phyloP scores from a whole-genome alignment of 1,139 yeast genomes.

The Suzukiozyma palmioleophila region DNA sequence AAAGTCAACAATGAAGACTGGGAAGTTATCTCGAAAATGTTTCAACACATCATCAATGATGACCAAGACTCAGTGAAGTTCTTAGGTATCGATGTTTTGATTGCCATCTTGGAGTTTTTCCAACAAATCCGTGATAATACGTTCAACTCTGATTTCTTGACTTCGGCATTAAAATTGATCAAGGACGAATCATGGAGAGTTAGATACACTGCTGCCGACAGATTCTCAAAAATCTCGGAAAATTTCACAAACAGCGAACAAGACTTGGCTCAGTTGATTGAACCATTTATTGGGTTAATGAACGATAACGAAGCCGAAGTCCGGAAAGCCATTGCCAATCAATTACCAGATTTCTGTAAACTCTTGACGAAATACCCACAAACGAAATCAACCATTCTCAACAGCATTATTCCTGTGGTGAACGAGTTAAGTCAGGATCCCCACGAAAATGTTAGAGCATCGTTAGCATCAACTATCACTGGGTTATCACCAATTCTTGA shows the following conservation, averaged over 20 bases:
- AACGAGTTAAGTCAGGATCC: constrained; percentile 84
- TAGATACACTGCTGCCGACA: constrained; percentile 94
- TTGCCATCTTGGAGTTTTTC: constrained; percentile 65
- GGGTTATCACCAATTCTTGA: constrained; percentile 84
- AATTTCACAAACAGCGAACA: constrained; percentile 55
- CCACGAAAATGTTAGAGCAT: constrained; percentile 88
- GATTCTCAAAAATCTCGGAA: constrained; percentile 69
- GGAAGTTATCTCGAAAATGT: constrained; percentile 78
- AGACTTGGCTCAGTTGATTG: constrained; percentile 54
- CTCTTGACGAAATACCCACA: constrained; percentile 41
- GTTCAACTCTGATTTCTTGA: constrained; percentile 58
- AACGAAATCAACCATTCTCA: constrained; percentile 53
- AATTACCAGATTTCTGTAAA: constrained; percentile 75
- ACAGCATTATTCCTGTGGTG: constrained; percentile 77
- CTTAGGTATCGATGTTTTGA: constrained; percentile 80
- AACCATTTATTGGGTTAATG: constrained; percentile 71
- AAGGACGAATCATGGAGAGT: constrained; percentile 97
- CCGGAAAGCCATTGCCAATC: constrained; percentile 89
- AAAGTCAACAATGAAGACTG: constrained; percentile 50
- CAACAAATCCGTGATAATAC: constrained; percentile 51
- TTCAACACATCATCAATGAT: constrained; percentile 73
- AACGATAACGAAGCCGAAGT: constrained; percentile 96
- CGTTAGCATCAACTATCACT: constrained; percentile 85
- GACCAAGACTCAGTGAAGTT: constrained; percentile 95
- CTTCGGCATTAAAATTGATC: constrained; percentile 58